Percentiles rank a stretch among this genome's conserved stretches.
Conservation (phyloP, 768 basidiomycete genomes). For the Tulasnella sp. region DNA sequence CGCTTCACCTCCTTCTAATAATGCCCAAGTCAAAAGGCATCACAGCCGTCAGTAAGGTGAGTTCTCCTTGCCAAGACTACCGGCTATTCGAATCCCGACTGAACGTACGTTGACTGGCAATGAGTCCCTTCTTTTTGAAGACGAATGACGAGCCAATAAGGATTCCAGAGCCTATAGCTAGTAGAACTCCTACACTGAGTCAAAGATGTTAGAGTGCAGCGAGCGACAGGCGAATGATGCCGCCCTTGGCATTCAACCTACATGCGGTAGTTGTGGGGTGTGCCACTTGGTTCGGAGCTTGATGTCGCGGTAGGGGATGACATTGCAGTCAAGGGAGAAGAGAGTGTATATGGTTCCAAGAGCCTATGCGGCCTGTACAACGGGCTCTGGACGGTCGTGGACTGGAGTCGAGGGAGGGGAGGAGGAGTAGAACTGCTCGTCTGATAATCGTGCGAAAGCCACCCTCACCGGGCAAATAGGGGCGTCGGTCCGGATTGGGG, state of each 20-base stretch:
- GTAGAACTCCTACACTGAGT: slow-evolving; percentile 11
- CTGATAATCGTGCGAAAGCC: not conserved
- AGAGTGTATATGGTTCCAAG: not conserved
- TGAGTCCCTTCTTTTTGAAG: slow-evolving; percentile 34
- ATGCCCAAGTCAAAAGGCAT: too few relatives aligned
- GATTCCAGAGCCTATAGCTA: slow-evolving; percentile 23
- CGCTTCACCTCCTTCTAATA: slow-evolving; percentile 30
- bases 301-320: not conserved
- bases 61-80: not conserved
- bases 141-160: slow-evolving; percentile 34
- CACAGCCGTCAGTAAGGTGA: not conserved
- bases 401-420: not conserved
- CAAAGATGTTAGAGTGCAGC: not conserved
- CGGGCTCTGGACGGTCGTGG: not conserved
- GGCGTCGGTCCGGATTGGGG: not conserved
- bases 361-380: not conserved
- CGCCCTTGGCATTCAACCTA: not conserved
- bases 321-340: not conserved
- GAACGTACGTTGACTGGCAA: slow-evolving; percentile 13
- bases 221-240: not conserved
- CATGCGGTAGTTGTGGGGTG: not conserved
- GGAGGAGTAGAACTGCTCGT: not conserved
- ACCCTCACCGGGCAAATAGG: not conserved
- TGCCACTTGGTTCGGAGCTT: not conserved
- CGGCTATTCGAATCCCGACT: not conserved